phyloP scores from a whole-genome alignment of 495 filamentous ascomycete genomes.

The Polyplosphaeria fusca region DNA sequence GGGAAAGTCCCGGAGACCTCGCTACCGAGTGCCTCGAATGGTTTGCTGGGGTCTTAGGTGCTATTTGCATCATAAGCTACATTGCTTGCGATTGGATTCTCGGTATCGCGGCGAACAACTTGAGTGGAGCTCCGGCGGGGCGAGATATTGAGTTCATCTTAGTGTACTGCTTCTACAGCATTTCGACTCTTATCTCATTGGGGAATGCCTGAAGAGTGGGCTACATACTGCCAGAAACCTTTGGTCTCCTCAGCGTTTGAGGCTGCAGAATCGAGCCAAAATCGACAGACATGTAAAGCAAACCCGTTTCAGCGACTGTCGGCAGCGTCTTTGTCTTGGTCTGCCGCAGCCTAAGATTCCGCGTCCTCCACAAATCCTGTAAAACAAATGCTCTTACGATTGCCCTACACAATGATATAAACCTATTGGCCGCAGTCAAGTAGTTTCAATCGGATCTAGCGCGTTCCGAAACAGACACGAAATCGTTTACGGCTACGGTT shows the following conservation, averaged over 20 bases:
- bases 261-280: no score
- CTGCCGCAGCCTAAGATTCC: no score
- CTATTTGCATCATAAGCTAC: not conserved
- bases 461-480: no score
- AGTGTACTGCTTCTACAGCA: not conserved
- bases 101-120: conserved; percentile 3
- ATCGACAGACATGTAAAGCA: not conserved
- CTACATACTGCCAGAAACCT: no score
- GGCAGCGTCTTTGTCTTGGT: no score
- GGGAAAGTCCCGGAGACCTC: not conserved
- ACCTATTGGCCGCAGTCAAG: no score
- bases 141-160: not conserved
- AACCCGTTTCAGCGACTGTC: not conserved
- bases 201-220: not conserved
- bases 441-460: no score
- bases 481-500: no score
- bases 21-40: not conserved
- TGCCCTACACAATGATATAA: no score
- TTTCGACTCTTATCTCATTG: not conserved
- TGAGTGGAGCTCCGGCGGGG: not conserved
- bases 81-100: conserved; percentile 17
- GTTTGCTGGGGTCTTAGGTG: not conserved
- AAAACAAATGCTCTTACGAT: no score
- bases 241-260: no score
- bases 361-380: no score